These are phyloP conservation scores for Pyricularia grisea DNA, from an alignment of 2,329 filamentous ascomycete genomes.

Conservation along the genomic window DNA sequence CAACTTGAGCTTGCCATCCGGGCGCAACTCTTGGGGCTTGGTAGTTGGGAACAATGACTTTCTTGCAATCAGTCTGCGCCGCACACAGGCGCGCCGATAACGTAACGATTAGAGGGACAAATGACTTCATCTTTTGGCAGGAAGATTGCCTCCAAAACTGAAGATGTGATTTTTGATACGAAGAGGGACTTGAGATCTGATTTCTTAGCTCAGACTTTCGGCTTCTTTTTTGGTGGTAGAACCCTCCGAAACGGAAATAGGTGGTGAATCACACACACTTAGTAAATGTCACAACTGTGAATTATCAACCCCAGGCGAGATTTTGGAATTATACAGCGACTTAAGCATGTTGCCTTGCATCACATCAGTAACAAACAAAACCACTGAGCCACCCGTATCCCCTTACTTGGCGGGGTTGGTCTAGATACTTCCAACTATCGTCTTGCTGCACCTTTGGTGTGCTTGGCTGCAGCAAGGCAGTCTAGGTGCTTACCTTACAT, in stretches of 20 bases:
- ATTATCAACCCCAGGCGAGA: not conserved
- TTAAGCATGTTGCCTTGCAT: not conserved
- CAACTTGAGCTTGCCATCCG: constrained; percentile 34
- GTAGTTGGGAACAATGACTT: constrained; percentile 24
- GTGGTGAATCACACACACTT: not conserved
- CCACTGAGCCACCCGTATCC: not conserved
- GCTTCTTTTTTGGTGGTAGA: not conserved
- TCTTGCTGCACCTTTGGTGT: not conserved
- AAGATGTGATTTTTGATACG: not conserved
- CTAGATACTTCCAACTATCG: not conserved
- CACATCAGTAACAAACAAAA: not conserved
- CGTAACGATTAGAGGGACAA: not conserved
- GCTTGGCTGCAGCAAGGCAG: not conserved
- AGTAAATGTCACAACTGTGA: not conserved
- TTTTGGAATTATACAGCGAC: not conserved
- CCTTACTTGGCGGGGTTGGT: not conserved
- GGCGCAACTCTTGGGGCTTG: constrained; percentile 25
- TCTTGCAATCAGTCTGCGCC: constrained; percentile 19
- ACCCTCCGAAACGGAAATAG: not conserved
- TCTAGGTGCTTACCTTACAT: not conserved
- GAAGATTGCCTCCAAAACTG: too few species aligned
- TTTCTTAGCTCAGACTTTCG: not conserved
- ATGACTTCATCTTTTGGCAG: not conserved
- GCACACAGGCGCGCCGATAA: not conserved
- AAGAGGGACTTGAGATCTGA: too few species aligned